A percentile compares a stretch with the other conserved stretches of the same genome.
phyloP scores from a whole-genome alignment of 2,329 filamentous ascomycete species.

The Penicillium janthinellum region DNA sequence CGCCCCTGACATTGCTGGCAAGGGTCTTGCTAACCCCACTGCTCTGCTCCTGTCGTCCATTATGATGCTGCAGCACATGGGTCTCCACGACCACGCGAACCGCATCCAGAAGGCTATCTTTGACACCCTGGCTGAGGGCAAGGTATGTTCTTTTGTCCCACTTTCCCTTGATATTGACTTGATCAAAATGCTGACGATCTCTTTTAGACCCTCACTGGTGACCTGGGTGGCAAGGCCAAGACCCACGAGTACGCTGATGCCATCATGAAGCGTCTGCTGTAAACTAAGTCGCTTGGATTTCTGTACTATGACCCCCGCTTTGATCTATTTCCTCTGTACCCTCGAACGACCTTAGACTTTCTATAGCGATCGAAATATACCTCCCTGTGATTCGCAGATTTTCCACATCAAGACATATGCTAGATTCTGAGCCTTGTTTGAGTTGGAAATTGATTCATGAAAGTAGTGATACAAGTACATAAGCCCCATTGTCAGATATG shows the following conservation, averaged over 20 bases:
- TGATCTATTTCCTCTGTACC: constrained; percentile 34
- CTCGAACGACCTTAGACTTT: constrained; percentile 42
- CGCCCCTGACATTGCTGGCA: constrained; percentile 93
- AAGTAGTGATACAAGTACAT: constrained; percentile 6
- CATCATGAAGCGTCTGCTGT: constrained; percentile 73
- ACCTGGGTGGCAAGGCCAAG: constrained; percentile 94
- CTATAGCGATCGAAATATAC: constrained; percentile 42
- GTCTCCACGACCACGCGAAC: constrained; percentile 77
- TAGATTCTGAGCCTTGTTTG: neutral
- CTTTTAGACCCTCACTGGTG: constrained; percentile 75
- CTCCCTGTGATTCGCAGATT: constrained; percentile 37
- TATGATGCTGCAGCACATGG: constrained; percentile 99
- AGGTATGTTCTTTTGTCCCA: constrained; percentile 54
- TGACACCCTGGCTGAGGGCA: constrained; percentile 92
- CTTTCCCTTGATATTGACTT: neutral
- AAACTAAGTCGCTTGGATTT: constrained; percentile 33
- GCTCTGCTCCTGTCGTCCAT: constrained; percentile 92
- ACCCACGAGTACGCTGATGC: constrained; percentile 91
- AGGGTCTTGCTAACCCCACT: constrained; percentile 95
- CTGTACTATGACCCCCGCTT: constrained; percentile 40
- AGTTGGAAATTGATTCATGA: neutral
- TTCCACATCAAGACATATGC: neutral
- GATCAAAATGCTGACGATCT: constrained; percentile 16
- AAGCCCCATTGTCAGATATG: neutral
- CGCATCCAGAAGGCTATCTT: constrained; percentile 95